Base-by-base conservation (phyloP, 108 stramenopile genomes). In the Stephanodiscus minutulus region DNA sequence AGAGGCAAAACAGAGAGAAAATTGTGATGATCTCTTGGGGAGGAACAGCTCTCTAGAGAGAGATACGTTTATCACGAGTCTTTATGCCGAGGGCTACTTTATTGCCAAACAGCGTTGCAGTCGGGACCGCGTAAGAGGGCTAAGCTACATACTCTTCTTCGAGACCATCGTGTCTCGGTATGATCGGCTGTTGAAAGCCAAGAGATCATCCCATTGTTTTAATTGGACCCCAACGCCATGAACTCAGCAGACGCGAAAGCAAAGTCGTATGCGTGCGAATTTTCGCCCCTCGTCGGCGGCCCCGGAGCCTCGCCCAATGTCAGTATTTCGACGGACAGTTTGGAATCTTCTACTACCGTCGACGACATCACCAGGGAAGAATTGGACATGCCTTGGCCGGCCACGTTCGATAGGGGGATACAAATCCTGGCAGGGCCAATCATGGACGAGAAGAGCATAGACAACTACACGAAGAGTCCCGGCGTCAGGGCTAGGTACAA, bases 311-410 rank as follows among this genome's bases (percentile, higher is more conserved):
- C 62, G 22, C 52, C 52, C 52, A 53, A 27, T 6, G 24, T n/a
- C 50, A 52, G 11, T 52, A 11, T 39, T 39, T 52, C 50, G 5
- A 24, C 20, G 9, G 52, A 53, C 25, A 53, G 20, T 53, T 25
- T 25, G 0, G 52, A 53, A 53, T 53, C 52, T 53, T 21, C 22
- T n/a, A n/a, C n/a, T n/a, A n/a, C n/a, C 25, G 22, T 53, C 12
- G 39, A 29, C 17, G 68, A 69, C 27, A 60, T 43, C 44, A 62
- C 44, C 41, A 69, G 70, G 82, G 64, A 88, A 17, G 88, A 92
- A 79, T 67, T 85, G 81, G 85, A 85, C 31, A 63, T 79, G 39
- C 87, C 88, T 39, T 92, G 91, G 91, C 88, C 91, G 22, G 82
- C 88, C 21, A 87, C 86, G 20, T 88, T 92, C 39, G 87, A 92